Percentiles rank a stretch among this genome's conserved stretches.
Conservation (phyloP, 176 grass and related monocot species). For the Carex littledalei region DNA sequence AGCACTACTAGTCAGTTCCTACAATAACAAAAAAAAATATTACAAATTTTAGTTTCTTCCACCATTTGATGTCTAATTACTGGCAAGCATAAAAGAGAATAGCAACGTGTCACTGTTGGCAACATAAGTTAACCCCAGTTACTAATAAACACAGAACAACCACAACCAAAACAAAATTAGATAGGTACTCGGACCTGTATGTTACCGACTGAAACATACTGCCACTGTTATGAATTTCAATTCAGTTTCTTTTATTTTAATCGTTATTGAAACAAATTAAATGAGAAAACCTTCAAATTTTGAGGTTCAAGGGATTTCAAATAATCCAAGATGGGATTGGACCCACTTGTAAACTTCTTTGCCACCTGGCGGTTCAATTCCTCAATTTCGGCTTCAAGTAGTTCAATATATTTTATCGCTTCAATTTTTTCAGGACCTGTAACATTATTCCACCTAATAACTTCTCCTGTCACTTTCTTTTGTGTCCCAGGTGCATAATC, state of each 20-base stretch:
- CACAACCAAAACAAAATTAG: slow-evolving; percentile 5
- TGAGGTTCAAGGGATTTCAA: slow-evolving; percentile 84
- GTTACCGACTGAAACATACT: slow-evolving; percentile 17
- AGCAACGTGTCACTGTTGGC: neutral
- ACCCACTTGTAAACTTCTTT: slow-evolving; percentile 51
- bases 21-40: slow-evolving; percentile 13
- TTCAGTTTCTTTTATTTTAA: neutral
- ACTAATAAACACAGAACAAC: neutral
- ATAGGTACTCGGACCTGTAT: slow-evolving; percentile 4
- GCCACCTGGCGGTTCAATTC: slow-evolving; percentile 66
- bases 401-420: slow-evolving; percentile 82
- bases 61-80: neutral
- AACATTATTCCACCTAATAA: slow-evolving; percentile 85
- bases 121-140: neutral
- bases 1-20: slow-evolving; percentile 79
- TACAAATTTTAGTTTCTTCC: neutral
- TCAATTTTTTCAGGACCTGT: slow-evolving; percentile 88
- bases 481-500: slow-evolving; percentile 84
- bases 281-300: slow-evolving; percentile 75
- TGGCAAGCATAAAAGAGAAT: neutral
- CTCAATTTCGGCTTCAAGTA: slow-evolving; percentile 85
- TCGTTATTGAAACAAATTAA: neutral
- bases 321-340: slow-evolving; percentile 84
- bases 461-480: slow-evolving; percentile 83
- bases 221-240: neutral